Percentiles rank a stretch among this genome's conserved stretches.
Evolutionary conservation across 2,329 filamentous ascomycete genomes (phyloP).

Genomic region (Arthroderma sp.): DNA sequence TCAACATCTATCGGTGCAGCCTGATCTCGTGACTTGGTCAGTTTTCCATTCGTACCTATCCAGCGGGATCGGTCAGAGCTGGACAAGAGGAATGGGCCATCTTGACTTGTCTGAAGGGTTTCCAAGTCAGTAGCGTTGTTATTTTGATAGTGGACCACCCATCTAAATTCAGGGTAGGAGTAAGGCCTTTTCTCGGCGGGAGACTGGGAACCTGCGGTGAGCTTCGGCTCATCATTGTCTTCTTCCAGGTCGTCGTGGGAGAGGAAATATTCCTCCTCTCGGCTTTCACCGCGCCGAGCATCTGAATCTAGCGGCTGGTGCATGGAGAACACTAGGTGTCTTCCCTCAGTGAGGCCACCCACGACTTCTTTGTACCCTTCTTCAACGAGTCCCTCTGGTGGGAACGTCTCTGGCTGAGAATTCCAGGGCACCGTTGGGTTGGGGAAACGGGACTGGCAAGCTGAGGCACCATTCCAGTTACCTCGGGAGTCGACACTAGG

Average conservation of each 20-base stretch:
- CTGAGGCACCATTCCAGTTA: conserved; percentile 33
- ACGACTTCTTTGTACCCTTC: conserved; percentile 42
- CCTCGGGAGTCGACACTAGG: conserved; percentile 33
- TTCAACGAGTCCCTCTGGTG: conserved; percentile 27
- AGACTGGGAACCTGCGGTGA: neutral
- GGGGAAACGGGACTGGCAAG: conserved; percentile 31
- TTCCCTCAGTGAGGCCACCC: conserved; percentile 42
- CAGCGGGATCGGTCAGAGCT: conserved; percentile 5
- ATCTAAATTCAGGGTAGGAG: conserved; percentile 3
- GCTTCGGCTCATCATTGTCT: neutral
- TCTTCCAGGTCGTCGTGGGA: conserved; percentile 1
- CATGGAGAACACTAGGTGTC: conserved; percentile 40
- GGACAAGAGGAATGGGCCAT: conserved; percentile 9
- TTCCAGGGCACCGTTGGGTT: conserved; percentile 38
- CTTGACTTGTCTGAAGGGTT: conserved; percentile 9
- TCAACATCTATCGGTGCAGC: conserved; percentile 9
- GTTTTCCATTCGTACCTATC: conserved; percentile 5
- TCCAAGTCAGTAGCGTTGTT: conserved; percentile 8
- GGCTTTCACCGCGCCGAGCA: conserved; percentile 17
- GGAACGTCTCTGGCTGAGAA: conserved; percentile 25
- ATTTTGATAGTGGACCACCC: conserved; percentile 11
- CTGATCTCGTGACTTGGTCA: conserved; percentile 2
- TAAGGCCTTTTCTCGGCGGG: neutral
- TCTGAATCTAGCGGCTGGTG: conserved; percentile 27
- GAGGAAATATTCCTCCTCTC: conserved; percentile 2